These are phyloP conservation scores for Cicer cuneatum DNA, from an alignment of 306 rosid genomes.

Conservation along the genomic window DNA sequence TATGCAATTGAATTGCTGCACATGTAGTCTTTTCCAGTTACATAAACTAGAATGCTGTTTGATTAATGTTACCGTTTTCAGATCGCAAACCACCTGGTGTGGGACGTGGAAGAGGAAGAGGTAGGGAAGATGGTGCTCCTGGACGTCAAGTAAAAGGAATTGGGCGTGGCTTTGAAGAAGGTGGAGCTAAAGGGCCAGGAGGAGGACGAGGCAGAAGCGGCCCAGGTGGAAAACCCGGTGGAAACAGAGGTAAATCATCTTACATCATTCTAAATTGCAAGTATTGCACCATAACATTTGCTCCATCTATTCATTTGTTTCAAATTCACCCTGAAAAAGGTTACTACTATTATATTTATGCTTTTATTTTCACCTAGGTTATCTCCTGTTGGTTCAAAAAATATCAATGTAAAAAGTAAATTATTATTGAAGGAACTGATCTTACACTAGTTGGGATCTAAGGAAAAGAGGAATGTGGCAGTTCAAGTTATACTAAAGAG, in stretches of 20 bases:
- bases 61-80: constrained; percentile 43
- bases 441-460: constrained; percentile 7
- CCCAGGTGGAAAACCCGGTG: constrained; percentile 76
- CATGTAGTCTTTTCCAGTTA: constrained; percentile 5
- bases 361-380: constrained; percentile 14
- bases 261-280: constrained; percentile 18
- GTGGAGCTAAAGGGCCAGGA: constrained; percentile 72
- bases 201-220: constrained; percentile 97
- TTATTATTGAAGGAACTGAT: constrained; percentile 8
- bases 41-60: constrained; percentile 12
- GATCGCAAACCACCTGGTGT: constrained; percentile 98
- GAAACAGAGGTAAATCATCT: constrained; percentile 74
- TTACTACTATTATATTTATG: neutral
- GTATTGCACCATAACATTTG: neutral
- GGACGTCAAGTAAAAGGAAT: constrained; percentile 84
- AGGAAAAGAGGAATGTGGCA: neutral
- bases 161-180: constrained; percentile 93
- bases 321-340: neutral
- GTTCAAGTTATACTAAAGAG: constrained; percentile 6
- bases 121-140: constrained; percentile 82
- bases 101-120: constrained; percentile 99
- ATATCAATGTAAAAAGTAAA: neutral
- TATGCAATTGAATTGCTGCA: constrained; percentile 5
- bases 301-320: neutral
- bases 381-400: constrained; percentile 13